These are phyloP conservation scores for Dictyostelium capitatum DNA, from an alignment of 78 protist genomes.

Conservation along the genomic window DNA sequence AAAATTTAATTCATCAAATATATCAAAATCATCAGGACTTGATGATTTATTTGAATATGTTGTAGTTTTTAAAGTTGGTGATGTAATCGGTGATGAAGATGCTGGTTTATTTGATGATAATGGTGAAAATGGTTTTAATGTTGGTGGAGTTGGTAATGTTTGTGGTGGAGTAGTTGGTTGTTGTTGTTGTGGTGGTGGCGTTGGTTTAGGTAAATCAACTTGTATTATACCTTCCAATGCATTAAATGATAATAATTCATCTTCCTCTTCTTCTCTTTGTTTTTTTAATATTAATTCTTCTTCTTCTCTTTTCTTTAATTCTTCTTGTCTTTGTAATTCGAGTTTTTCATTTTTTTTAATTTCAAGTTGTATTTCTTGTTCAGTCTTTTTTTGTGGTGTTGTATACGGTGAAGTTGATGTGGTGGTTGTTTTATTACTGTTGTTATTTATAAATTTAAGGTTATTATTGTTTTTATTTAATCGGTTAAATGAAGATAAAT, in stretches of 20 bases:
- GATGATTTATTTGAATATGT: not conserved
- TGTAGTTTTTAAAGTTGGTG: not conserved
- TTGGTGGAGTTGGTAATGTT: not conserved
- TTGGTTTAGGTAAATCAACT: not conserved
- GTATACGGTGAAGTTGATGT: not conserved
- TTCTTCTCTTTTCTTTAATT: not conserved
- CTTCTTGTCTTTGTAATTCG: not conserved
- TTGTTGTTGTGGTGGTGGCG: not conserved
- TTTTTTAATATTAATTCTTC: not conserved
- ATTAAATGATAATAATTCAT: constrained; percentile 10
- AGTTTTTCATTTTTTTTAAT: not conserved
- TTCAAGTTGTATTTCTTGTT: not conserved
- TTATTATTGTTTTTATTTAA: not conserved
- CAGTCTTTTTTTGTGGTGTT: not conserved
- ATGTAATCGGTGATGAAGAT: not conserved
- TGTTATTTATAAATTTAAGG: not conserved
- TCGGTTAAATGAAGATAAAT: no score
- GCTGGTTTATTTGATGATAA: not conserved
- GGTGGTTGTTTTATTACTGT: not conserved
- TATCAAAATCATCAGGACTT: not conserved
- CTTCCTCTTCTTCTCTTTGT: constrained; percentile 8
- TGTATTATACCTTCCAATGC: not conserved
- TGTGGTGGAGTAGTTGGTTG: not conserved
- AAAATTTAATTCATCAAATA: no score
- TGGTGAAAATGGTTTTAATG: not conserved